Evolutionary conservation across 1,284 basidiomycete genomes (phyloP), one percentile per base, ranked within the genome.

Genomic region (Ustanciosporium gigantosporum): DNA sequence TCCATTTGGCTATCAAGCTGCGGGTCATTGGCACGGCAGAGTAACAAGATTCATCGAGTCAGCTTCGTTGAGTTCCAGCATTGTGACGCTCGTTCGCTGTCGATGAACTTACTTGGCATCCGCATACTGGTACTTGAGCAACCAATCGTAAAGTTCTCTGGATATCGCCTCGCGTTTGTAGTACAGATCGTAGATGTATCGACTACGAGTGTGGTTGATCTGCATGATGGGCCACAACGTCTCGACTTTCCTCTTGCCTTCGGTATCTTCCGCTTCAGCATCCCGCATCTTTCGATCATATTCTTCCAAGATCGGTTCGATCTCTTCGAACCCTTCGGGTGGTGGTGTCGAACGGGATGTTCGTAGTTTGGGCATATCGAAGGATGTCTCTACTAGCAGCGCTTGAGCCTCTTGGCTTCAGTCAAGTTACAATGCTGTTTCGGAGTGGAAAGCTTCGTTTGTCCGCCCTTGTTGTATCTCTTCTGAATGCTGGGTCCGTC

Each of bases 171-270:
- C 93, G 31, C 94, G 87, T 80, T 96, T 96, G 83, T 98, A 97
- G 81, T 95, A 98, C 49, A 98, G 83, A 79, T 98, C 95, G 79
- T 97, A 98, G 62, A 99, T 91, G 81, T 98, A 98, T 59, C 92
- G 37, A 17, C 68, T 67, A 39, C 94, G 87, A 9, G 91, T 89
- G 79, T 98, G 94, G 13, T 90, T 88, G 78, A 98, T 91, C 36
- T 91, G 87, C 90, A 98, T 96, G 68, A 98, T 96, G 36, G 94
- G 92, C 95, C 95, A 98, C n/a, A 96, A 81, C 2, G 89, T 88
- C 81, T 98, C 95, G 23, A 88, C 86, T 81, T 92, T 95, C 76
- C 95, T 88, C 80, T 98, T 98, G 56, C 94, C 94, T 78, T 98
- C 95, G 74, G 96, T 91, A 7, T 87, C 87, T 80, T 97, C 93